Base-by-base conservation (phyloP, 2,329 filamentous ascomycete species). In the Paracamarosporium sp. region DNA sequence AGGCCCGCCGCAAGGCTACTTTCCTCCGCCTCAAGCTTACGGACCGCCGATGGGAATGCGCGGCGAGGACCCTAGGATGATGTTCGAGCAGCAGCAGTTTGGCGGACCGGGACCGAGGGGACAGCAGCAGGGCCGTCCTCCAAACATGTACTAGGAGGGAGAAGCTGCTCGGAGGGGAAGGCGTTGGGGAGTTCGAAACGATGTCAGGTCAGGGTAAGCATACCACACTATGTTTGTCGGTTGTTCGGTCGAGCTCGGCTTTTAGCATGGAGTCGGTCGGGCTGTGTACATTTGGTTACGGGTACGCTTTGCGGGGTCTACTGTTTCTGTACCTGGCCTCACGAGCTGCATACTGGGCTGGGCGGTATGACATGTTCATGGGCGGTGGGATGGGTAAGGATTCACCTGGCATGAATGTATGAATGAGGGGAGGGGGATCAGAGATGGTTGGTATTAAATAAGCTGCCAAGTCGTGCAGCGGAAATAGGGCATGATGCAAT, bases 21-120 rank as follows among this genome's bases (percentile, higher is more conserved):
- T 75, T 33, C 72, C 71, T 17, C 69, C 65, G 7, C 73, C 71
- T 13, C 68, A 70, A 25, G 30, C 20, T 7, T 76, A 74, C 36
- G 70, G 66, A 44, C 70, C 68, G 15, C 67, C 69, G 55, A 67
- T 66, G 24, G 65, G 66, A 17, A 69, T 74, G 66, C 67, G 71
- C 35, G 69, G 69, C 38, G 70, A 75, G 36, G 74, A 76, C 48
- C 71, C 73, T 2, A 64, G 73, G 36, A 70, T 76, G 66, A 73
- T 76, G 72, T 75, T 76, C 36, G 74, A 73, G 8, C 66, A 70
- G 40, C 72, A 73, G 45, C 72, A 73, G 43, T 76, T 72, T 46
- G 70, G 66, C 7, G 72, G 67, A n/a, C 70, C 69, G 13, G 68
- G 61, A 38, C 68, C 65, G 4, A 53, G 68, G 50, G 69, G 68